phyloP scores from a whole-genome alignment of 805 yeast genomes.

The Blastobotrys terrestris region DNA sequence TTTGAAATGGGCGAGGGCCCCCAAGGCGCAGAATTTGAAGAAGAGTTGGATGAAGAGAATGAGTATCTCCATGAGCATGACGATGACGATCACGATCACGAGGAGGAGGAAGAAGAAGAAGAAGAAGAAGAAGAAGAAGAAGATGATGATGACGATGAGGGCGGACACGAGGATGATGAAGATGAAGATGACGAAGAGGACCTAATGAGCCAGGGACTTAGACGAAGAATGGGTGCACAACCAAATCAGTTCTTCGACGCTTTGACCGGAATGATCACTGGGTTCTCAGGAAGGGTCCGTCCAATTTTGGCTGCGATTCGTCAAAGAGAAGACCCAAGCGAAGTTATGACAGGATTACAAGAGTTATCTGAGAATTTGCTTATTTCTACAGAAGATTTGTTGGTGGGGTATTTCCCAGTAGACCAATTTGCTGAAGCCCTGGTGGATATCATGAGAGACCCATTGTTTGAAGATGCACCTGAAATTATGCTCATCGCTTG shows the following conservation, averaged over 20 bases:
- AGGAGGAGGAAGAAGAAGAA: slow-evolving; percentile 17
- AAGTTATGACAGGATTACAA: slow-evolving; percentile 28
- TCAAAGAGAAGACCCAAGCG: slow-evolving; percentile 26
- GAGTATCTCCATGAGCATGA: slow-evolving; percentile 23
- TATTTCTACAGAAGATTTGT: slow-evolving; percentile 27
- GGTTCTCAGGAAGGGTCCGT: slow-evolving; percentile 17
- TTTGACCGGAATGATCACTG: slow-evolving; percentile 25
- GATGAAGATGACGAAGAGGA: slow-evolving; percentile 7
- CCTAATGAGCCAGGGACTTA: slow-evolving; percentile 5
- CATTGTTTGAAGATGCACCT: slow-evolving; percentile 52
- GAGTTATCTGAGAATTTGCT: slow-evolving; percentile 31
- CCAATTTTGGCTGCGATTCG: slow-evolving; percentile 20
- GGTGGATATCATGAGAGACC: slow-evolving; percentile 52
- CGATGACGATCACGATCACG: slow-evolving; percentile 19
- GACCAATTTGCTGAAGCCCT: slow-evolving; percentile 48
- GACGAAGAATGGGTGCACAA: slow-evolving; percentile 10
- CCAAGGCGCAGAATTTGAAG: slow-evolving; percentile 16
- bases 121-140: slow-evolving; percentile 27
- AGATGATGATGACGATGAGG: slow-evolving; percentile 19
- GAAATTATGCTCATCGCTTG: slow-evolving; percentile 82
- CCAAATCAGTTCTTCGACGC: slow-evolving; percentile 19
- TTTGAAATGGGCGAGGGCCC: slow-evolving; percentile 14
- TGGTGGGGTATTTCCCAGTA: slow-evolving; percentile 44
- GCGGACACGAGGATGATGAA: no score
- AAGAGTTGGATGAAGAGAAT: slow-evolving; percentile 20